Evolutionary conservation across 2,329 filamentous ascomycete genomes (phyloP).

Genomic region (Spiromastix sp.): DNA sequence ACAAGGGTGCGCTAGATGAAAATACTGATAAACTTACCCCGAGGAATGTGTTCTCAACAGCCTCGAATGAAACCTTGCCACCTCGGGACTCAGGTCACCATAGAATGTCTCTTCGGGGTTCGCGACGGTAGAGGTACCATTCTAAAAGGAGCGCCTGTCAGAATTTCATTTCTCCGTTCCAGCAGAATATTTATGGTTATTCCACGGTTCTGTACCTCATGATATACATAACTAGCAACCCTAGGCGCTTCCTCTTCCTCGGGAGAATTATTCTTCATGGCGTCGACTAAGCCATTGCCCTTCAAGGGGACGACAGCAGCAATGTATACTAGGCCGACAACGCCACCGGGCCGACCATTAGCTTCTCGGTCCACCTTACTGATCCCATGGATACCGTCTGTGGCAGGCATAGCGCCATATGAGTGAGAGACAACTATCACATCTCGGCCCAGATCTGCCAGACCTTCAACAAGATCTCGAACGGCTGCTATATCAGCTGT

Average conservation of each 20-base stretch:
- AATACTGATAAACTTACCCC: conserved; percentile 1
- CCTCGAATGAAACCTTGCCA: conserved; percentile 2
- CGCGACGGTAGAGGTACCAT: conserved; percentile 1
- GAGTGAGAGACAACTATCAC: conserved; percentile 28
- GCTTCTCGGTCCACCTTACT: conserved; percentile 6
- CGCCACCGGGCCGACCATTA: conserved; percentile 2
- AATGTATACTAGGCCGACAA: conserved; percentile 8
- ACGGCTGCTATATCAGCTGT: conserved; percentile 18
- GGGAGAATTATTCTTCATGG: background rate
- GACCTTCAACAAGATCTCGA: conserved; percentile 16
- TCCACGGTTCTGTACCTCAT: too few relatives aligned
- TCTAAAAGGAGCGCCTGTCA: too few relatives aligned
- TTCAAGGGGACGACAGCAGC: conserved; percentile 2
- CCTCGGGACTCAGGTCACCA: conserved; percentile 5
- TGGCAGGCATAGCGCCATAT: conserved; percentile 23
- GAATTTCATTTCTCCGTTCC: too few relatives aligned
- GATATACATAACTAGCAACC: too few relatives aligned
- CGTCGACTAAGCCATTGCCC: background rate
- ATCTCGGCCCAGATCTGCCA: conserved; percentile 22
- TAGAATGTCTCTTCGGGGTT: conserved; percentile 6
- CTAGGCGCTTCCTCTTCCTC: background rate
- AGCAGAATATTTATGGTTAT: too few relatives aligned
- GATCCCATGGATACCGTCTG: conserved; percentile 20
- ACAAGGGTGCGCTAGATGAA: background rate
- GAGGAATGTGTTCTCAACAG: conserved; percentile 2